Evolutionary conservation across 768 basidiomycete species (phyloP).

Genomic region (Lactifluus hygrophoroides): DNA sequence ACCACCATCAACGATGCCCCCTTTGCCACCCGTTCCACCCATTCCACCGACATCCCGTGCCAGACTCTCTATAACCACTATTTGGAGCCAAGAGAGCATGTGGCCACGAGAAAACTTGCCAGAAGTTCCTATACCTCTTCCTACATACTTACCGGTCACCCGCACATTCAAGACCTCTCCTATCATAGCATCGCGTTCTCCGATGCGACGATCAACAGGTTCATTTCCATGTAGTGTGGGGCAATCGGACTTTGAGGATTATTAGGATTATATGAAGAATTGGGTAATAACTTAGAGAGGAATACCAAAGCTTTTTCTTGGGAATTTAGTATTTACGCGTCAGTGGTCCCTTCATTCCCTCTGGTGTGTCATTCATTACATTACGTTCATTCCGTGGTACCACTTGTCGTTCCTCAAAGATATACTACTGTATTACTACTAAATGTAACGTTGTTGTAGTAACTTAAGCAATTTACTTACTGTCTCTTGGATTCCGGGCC

Average conservation of each 20-base stretch:
- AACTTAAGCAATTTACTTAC: too few species aligned
- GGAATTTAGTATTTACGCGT: too few species aligned
- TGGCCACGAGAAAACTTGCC: conserved; percentile 7
- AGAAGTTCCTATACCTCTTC: conserved; percentile 1
- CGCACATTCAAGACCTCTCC: not conserved
- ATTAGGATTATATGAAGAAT: not conserved
- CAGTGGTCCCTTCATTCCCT: not conserved
- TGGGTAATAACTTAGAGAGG: too few species aligned
- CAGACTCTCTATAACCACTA: conserved; percentile 7
- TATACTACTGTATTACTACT: not conserved
- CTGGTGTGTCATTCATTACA: not conserved
- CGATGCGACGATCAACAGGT: not conserved
- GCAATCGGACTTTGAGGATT: conserved; percentile 8
- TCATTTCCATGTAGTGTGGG: conserved; percentile 12
- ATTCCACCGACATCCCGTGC: not conserved
- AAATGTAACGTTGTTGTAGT: too few species aligned
- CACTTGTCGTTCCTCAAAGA: not conserved
- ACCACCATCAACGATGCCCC: not conserved
- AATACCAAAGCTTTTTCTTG: too few species aligned
- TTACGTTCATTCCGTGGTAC: conserved; percentile 7
- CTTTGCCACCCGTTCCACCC: not conserved
- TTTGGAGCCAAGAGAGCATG: conserved; percentile 17
- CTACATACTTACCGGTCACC: not conserved
- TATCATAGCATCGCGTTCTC: not conserved
- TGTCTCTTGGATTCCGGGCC: not conserved